Conservation (phyloP, 176 grass and related monocot species). For the Oryza australiensis region DNA sequence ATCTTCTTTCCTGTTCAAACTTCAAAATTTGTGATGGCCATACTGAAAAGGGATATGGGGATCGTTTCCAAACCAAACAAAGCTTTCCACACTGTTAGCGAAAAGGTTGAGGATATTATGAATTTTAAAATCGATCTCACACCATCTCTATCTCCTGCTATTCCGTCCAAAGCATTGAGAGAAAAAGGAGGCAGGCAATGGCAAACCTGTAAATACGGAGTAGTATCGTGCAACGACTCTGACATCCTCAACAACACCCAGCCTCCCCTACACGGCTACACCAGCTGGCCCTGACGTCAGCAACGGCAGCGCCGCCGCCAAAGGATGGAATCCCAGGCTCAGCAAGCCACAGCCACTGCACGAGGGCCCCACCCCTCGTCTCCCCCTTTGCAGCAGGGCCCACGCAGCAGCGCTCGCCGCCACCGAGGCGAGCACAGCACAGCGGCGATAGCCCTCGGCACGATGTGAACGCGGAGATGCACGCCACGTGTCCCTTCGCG, state of each 20-base stretch:
- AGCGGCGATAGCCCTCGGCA: too few relatives aligned
- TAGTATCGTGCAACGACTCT: constrained; percentile 1
- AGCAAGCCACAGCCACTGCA: not conserved
- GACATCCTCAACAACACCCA: not conserved
- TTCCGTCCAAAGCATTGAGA: not conserved
- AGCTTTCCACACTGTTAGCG: not conserved
- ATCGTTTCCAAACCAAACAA: not conserved
- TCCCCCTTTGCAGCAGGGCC: not conserved
- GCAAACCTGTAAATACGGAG: constrained; percentile 28
- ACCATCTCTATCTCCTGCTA: not conserved
- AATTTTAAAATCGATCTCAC: not conserved
- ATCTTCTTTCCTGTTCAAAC: too few relatives aligned
- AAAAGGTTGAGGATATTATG: constrained; percentile 15
- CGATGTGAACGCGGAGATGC: not conserved
- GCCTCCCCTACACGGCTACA: not conserved
- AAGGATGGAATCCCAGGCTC: constrained; percentile 23
- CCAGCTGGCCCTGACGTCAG: constrained; percentile 44
- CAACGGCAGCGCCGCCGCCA: constrained; percentile 12
- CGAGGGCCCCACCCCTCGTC: not conserved
- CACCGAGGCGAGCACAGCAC: too few relatives aligned
- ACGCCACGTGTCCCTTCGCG: not conserved
- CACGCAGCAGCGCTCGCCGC: not conserved
- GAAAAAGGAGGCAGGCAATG: constrained; percentile 1
- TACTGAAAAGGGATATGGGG: too few relatives aligned
- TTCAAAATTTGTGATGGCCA: too few relatives aligned